Evolutionary conservation across 1,284 basidiomycete genomes (phyloP), one percentile per base, ranked within the genome.

Genomic region (Termitomyces sp.): DNA sequence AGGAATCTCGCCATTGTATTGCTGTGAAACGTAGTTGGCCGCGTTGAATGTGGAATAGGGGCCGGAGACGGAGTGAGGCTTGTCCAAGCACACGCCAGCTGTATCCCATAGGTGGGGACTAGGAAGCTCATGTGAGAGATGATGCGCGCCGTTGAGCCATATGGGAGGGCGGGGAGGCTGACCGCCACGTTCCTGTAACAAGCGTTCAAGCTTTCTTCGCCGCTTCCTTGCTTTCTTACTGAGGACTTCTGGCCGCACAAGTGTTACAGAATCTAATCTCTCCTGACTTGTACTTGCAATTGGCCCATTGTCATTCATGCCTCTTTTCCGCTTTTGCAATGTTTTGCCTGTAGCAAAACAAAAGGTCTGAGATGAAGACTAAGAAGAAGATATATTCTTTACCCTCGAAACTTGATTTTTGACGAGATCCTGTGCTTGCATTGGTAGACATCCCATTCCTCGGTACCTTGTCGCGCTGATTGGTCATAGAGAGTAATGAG

Each of bases 221-320:
- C 70, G 65, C 58, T 75, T 76, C 52, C 68, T 69, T 26, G 69
- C 67, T 50, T 71, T 74, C 61, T 72, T 75, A 44, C 67, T 66
- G 26, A 52, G 3, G 3, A 24, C 19, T 24, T 38, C 59, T 39
- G 63, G 61, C 17, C 62, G 62, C 12, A 64, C 46, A 40, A 54
- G 57, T 5, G 56, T 49, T 46, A 59, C 30, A 28, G 51, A 41
- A 33, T 45, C 53, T 15, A 52, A 52, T 41, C 46, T 61, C 5
- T 33, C 15, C 40, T 53, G 57, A 50, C 63, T 64, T 21, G 62
- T 53, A 28, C 60, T 58, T 21, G 62, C 55, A 17, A 38, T 2
- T 40, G 45, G 36, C 9, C 39, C 50, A 24, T 42, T 24, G 1
- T 60, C 56, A 39, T 44, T 41, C 2, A 31, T 17, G 3, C 40